A percentile compares a stretch with the other conserved stretches of the same genome.
phyloP scores from a whole-genome alignment of 192 early-diverging fungal genomes.

The Coemansia sp. region DNA sequence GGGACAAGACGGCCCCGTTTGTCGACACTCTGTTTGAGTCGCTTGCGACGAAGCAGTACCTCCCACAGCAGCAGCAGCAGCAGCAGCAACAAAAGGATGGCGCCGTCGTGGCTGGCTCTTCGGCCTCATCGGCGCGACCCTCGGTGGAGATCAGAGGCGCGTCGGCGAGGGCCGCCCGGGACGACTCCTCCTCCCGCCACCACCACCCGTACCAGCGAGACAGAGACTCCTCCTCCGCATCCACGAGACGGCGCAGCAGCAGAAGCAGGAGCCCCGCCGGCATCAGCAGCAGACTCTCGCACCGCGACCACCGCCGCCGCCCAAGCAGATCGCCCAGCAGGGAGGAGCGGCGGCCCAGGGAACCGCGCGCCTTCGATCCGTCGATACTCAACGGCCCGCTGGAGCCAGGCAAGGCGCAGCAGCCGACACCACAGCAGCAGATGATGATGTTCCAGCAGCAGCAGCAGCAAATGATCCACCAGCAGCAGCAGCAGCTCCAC shows the following conservation, averaged over 20 bases:
- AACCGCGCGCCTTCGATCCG: conserved; percentile 8
- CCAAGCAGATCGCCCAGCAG: conserved; percentile 24
- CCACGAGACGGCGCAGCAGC: conserved; percentile 18
- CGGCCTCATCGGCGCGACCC: background rate
- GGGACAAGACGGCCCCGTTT: conserved; percentile 30
- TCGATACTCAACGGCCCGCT: conserved; percentile 34
- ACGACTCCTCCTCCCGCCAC: background rate
- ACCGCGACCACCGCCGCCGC: conserved; percentile 10
- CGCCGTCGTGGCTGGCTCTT: background rate
- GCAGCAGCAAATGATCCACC: background rate
- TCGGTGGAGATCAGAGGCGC: background rate
- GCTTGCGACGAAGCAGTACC: conserved; percentile 25
- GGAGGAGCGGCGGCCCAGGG: background rate
- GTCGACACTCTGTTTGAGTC: conserved; percentile 39
- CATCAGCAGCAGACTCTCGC: background rate
- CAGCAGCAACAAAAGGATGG: background rate
- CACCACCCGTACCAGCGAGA: background rate
- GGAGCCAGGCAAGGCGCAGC: conserved; percentile 10
- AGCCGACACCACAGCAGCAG: background rate
- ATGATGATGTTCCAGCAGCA: conserved; percentile 5
- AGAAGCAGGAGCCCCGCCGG: conserved; percentile 35
- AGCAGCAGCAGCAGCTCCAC: conserved; percentile 18
- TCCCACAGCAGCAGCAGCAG: background rate
- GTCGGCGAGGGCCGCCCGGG: background rate
- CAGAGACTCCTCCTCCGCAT: background rate